Percentiles rank a stretch among this genome's conserved stretches.
Conservation (phyloP, 1,139 yeast genomes). For the Candida dubliniensis region DNA sequence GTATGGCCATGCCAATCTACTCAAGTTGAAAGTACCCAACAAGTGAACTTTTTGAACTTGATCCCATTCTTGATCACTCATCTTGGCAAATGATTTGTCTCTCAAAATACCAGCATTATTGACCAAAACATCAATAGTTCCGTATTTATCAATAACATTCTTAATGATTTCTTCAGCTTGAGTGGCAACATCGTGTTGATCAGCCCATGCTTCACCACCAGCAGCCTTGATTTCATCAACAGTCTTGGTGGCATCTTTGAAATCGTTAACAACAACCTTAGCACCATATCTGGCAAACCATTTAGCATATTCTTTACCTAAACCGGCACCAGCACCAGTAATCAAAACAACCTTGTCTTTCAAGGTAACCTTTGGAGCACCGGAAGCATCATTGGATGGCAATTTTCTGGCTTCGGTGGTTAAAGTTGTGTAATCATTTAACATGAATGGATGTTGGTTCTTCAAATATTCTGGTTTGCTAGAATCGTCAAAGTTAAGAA, state of each 20-base stretch:
- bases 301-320: conserved; percentile 88
- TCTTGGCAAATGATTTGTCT: conserved; percentile 83
- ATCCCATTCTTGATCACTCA: conserved; percentile 84
- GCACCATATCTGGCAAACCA: conserved; percentile 91
- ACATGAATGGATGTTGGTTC: conserved; percentile 64
- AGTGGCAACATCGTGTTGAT: conserved; percentile 76
- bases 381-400: conserved; percentile 58
- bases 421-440: conserved; percentile 61
- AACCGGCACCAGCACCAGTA: conserved; percentile 96
- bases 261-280: conserved; percentile 91
- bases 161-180: conserved; percentile 76
- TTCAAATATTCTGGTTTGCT: conserved; percentile 53
- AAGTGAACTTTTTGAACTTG: conserved; percentile 81
- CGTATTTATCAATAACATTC: conserved; percentile 75
- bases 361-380: conserved; percentile 54
- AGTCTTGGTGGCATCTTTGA: conserved; percentile 70
- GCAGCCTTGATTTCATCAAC: conserved; percentile 77
- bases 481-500: conserved; percentile 58
- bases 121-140: conserved; percentile 80
- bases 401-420: conserved; percentile 52
- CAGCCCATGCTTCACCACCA: conserved; percentile 84
- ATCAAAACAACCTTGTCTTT: conserved; percentile 85
- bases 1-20: conserved; percentile 92
- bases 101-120: conserved; percentile 95
- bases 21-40: conserved; percentile 75